Conservation (phyloP, 441 rosid species). For the Populus tomentosa region DNA sequence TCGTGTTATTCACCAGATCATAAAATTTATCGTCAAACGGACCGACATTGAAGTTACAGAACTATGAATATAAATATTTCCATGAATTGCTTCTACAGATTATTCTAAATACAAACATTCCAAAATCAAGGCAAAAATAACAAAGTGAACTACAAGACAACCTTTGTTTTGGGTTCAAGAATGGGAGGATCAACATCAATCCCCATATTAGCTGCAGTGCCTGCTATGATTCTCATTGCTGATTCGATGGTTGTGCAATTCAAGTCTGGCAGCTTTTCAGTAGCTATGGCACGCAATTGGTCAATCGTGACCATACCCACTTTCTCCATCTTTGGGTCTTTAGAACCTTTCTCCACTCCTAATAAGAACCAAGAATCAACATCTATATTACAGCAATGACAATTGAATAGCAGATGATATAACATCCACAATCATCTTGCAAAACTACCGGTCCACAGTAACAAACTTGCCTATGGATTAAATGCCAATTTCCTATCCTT, state of each 20-base stretch:
- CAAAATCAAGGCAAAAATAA: neutral
- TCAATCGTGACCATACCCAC: conserved; percentile 83
- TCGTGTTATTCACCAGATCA: too few relatives aligned
- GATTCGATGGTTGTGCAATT: conserved; percentile 74
- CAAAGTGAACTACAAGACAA: conserved; percentile 23
- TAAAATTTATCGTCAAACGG: too few relatives aligned
- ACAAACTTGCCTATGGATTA: neutral
- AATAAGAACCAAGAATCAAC: neutral
- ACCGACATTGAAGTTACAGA: too few relatives aligned
- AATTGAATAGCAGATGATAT: neutral
- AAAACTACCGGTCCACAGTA: neutral
- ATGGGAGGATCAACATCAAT: conserved; percentile 80
- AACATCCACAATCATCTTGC: neutral
- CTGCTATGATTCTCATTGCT: conserved; percentile 89
- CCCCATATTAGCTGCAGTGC: conserved; percentile 95
- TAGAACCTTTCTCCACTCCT: conserved; percentile 90
- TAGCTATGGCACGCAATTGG: conserved; percentile 59
- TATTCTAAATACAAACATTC: conserved; percentile 8
- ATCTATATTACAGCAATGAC: neutral
- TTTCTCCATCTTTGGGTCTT: conserved; percentile 65
- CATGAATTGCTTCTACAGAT: too few relatives aligned
- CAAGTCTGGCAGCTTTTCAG: conserved; percentile 83
- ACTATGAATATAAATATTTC: too few relatives aligned
- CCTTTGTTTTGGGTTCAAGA: conserved; percentile 75
- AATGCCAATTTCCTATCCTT: neutral